A percentile compares a stretch with the other conserved stretches of the same genome.
phyloP scores from a whole-genome alignment of 345 rosid species.

The Salix purpurea region DNA sequence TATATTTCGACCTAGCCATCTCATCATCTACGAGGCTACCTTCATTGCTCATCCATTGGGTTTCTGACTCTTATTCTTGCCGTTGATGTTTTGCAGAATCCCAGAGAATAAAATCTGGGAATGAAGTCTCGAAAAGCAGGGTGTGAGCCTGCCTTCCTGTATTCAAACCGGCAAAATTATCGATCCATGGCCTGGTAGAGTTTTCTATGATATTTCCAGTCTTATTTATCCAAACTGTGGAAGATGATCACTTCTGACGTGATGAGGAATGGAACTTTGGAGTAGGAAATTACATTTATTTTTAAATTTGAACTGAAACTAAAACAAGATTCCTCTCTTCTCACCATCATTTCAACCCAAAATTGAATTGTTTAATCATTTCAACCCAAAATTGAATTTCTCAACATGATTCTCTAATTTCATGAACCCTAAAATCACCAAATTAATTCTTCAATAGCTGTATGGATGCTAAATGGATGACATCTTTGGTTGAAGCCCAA shows the following conservation, averaged over 20 bases:
- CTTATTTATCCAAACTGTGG: neutral
- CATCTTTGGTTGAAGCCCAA: too few relatives aligned
- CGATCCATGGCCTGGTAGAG: neutral
- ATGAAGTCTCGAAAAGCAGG: constrained; percentile 7
- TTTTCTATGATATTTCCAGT: neutral
- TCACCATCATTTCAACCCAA: too few relatives aligned
- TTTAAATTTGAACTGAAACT: too few relatives aligned
- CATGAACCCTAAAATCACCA: too few relatives aligned
- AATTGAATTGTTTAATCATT: too few relatives aligned
- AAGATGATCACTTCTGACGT: neutral
- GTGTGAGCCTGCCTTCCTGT: neutral
- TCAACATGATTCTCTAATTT: too few relatives aligned
- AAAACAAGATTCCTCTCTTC: too few relatives aligned
- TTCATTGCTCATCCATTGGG: neutral
- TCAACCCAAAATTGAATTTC: too few relatives aligned
- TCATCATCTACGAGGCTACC: neutral
- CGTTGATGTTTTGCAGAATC: constrained; percentile 22
- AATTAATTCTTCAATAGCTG: too few relatives aligned
- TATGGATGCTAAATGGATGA: too few relatives aligned
- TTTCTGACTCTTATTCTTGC: neutral
- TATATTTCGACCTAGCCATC: neutral
- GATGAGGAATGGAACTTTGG: neutral
- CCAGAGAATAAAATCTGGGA: constrained; percentile 27
- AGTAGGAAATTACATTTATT: neutral
- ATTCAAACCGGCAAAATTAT: neutral